phyloP scores from a whole-genome alignment of 176 grass and related monocot genomes.

The Cenchrus fungigraminus region DNA sequence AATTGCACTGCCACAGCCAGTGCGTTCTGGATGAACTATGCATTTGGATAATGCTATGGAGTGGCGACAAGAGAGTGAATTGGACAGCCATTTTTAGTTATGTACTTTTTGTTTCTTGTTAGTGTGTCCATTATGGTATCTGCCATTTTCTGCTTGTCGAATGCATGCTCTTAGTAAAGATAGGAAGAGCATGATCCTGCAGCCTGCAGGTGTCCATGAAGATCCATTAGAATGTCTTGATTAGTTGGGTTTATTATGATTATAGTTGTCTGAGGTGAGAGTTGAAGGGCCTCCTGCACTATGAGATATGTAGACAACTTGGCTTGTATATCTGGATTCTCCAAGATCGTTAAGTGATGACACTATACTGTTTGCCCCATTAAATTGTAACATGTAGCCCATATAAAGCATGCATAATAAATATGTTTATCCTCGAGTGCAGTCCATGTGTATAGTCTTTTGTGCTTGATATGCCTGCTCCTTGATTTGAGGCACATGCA shows the following conservation, averaged over 20 bases:
- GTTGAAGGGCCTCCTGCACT: neutral
- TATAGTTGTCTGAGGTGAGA: neutral
- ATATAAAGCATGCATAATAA: conserved; percentile 16
- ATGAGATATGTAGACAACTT: neutral
- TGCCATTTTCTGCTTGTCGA: neutral
- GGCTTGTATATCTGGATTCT: neutral
- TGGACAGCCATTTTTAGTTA: conserved; percentile 5
- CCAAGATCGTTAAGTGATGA: conserved; percentile 20
- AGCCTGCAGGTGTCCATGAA: neutral
- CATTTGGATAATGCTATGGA: conserved; percentile 1
- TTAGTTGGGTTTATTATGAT: neutral
- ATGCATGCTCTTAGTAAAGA: neutral
- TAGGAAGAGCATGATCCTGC: neutral
- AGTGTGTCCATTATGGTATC: conserved; percentile 19
- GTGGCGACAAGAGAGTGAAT: neutral
- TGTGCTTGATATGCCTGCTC: conserved; percentile 5
- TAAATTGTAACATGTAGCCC: neutral
- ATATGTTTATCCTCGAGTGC: neutral
- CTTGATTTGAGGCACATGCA: neutral
- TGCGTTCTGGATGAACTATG: conserved; percentile 1
- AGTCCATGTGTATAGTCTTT: neutral
- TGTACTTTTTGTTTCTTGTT: neutral
- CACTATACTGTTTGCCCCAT: neutral
- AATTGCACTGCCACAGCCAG: neutral
- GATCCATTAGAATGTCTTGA: conserved; percentile 6